phyloP scores from a whole-genome alignment of 83 land plant genomes.

The Isoetes engelmannii region DNA sequence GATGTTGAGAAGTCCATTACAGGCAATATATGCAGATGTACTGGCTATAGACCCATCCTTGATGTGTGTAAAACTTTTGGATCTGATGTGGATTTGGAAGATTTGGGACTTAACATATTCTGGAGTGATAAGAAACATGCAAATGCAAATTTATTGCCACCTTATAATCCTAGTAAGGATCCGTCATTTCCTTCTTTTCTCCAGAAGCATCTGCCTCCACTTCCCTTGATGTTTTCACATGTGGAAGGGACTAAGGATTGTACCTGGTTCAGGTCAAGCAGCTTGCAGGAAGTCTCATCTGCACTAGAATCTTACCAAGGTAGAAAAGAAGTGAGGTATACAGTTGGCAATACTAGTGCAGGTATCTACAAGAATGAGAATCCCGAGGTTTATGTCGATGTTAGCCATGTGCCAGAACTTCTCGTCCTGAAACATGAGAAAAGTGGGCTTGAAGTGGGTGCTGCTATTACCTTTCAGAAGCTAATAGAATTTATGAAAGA shows the following conservation, averaged over 20 bases:
- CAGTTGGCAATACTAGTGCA: slow-evolving; percentile 73
- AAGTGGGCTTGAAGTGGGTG: slow-evolving; percentile 55
- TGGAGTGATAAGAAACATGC: slow-evolving; percentile 43
- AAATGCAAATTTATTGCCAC: too few relatives aligned
- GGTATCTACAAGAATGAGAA: slow-evolving; percentile 59
- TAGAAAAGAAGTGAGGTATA: slow-evolving; percentile 29
- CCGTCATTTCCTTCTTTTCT: slow-evolving; percentile 6
- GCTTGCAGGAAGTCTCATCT: neutral
- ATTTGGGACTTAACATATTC: slow-evolving; percentile 67
- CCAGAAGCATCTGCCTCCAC: too few relatives aligned
- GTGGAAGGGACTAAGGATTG: neutral
- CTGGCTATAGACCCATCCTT: slow-evolving; percentile 77
- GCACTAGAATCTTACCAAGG: slow-evolving; percentile 15
- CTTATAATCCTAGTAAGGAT: neutral
- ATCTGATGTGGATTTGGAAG: slow-evolving; percentile 76
- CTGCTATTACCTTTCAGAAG: slow-evolving; percentile 64
- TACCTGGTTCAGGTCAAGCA: neutral
- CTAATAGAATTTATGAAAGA: slow-evolving; percentile 44
- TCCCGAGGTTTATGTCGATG: slow-evolving; percentile 48
- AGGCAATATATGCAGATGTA: slow-evolving; percentile 86
- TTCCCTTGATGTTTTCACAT: too few relatives aligned
- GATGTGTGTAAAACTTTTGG: slow-evolving; percentile 85
- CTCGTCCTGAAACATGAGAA: slow-evolving; percentile 30
- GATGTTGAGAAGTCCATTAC: slow-evolving; percentile 62
- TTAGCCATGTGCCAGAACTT: slow-evolving; percentile 60